A percentile compares a stretch with the other conserved stretches of the same genome.
Conservation (phyloP, 768 basidiomycete species). For the Pholiota microspora region DNA sequence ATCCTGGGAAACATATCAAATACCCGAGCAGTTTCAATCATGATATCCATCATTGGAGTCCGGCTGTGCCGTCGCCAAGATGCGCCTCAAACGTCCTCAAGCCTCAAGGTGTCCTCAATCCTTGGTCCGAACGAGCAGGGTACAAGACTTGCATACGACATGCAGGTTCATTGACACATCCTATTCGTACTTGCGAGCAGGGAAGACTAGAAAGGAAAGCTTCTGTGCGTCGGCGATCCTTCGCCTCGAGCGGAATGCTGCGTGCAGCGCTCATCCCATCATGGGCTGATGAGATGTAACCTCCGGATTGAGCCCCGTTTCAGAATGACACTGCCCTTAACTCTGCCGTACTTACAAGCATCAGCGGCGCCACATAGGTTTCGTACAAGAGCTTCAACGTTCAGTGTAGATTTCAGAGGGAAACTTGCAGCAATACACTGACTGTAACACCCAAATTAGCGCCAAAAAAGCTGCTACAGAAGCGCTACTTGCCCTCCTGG, state of each 20-base stretch:
- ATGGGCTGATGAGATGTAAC: not conserved
- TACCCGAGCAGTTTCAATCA: constrained; percentile 7
- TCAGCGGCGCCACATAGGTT: not conserved
- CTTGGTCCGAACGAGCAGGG: no score
- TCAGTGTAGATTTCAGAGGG: no score
- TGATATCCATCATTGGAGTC: constrained; percentile 7
- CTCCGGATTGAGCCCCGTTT: not conserved
- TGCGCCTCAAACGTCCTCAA: not conserved
- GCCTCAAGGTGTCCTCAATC: not conserved
- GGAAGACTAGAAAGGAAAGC: not conserved
- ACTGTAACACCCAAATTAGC: no score
- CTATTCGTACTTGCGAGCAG: not conserved
- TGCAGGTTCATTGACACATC: not conserved
- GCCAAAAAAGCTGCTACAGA: no score
- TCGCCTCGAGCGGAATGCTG: not conserved
- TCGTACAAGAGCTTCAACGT: no score
- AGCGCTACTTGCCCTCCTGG: no score
- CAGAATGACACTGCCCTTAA: not conserved
- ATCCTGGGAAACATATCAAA: constrained; percentile 26
- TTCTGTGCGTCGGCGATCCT: not conserved
- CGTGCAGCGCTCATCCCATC: not conserved
- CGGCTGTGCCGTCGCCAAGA: constrained; percentile 2
- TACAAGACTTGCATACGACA: not conserved
- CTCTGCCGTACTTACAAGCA: not conserved
- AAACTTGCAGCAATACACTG: no score